Conservation (phyloP, 192 early-diverging fungal genomes). For the Backusella morwellensis region DNA sequence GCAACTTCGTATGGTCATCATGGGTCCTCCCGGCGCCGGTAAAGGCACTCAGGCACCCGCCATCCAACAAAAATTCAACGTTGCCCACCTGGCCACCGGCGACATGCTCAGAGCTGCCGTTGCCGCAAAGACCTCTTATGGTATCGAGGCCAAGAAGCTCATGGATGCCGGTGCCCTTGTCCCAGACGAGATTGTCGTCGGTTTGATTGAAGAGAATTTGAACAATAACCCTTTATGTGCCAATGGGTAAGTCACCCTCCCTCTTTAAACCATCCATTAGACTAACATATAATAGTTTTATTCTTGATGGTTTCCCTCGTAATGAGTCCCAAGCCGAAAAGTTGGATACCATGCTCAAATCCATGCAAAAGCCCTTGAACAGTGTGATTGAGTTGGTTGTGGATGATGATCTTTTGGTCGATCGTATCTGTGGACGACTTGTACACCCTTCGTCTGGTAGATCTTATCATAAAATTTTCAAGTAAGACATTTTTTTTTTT, state of each 20-base stretch:
- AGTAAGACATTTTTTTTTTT: slow-evolving; percentile 28
- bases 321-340: slow-evolving; percentile 99
- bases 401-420: slow-evolving; percentile 90
- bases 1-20: slow-evolving; percentile 76
- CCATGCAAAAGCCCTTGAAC: slow-evolving; percentile 74
- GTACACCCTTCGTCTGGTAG: slow-evolving; percentile 93
- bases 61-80: slow-evolving; percentile 94
- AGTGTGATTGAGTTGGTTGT: slow-evolving; percentile 91
- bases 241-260: slow-evolving; percentile 60
- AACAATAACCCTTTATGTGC: slow-evolving; percentile 92
- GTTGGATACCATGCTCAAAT: slow-evolving; percentile 92
- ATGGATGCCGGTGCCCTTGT: slow-evolving; percentile 99
- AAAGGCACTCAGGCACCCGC: slow-evolving; percentile 82
- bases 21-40: slow-evolving; percentile 90
- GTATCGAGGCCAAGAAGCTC: slow-evolving; percentile 96
- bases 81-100: slow-evolving; percentile 97
- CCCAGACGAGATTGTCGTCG: slow-evolving; percentile 97
- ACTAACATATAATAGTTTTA: slow-evolving; percentile 62
- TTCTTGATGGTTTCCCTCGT: slow-evolving; percentile 98
- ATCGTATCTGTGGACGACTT: slow-evolving; percentile 94
- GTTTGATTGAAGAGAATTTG: slow-evolving; percentile 95
- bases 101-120: slow-evolving; percentile 99
- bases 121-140: slow-evolving; percentile 85
- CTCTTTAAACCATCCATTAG: too few relatives aligned
- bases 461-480: slow-evolving; percentile 96